phyloP scores from a whole-genome alignment of 345 rosid species.

The Citrus mangshanensis region DNA sequence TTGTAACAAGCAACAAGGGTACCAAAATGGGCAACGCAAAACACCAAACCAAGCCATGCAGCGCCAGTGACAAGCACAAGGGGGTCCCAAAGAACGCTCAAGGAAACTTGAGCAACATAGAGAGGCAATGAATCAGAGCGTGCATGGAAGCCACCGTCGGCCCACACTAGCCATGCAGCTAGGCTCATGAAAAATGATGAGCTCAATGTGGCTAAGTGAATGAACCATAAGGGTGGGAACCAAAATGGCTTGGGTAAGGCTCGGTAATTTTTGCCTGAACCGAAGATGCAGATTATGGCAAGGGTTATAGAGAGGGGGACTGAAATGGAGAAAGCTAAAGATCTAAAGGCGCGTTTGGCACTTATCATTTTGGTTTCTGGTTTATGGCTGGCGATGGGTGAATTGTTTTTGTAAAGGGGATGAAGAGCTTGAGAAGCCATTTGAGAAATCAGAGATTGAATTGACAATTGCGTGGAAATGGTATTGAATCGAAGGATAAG shows the following conservation, averaged over 20 bases:
- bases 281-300: constrained; percentile 24
- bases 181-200: constrained; percentile 35
- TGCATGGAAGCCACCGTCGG: constrained; percentile 19
- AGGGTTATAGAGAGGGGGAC: constrained; percentile 18
- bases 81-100: constrained; percentile 36
- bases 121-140: constrained; percentile 28
- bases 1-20: constrained; percentile 23
- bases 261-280: constrained; percentile 27
- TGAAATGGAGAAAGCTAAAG: constrained; percentile 13
- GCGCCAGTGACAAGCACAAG: constrained; percentile 34
- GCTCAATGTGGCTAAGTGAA: constrained; percentile 26
- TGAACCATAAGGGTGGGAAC: constrained; percentile 33
- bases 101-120: constrained; percentile 25
- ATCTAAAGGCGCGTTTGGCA: constrained; percentile 6
- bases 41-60: constrained; percentile 22
- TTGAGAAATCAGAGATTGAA: background rate
- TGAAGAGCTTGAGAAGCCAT: constrained; percentile 8
- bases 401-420: background rate
- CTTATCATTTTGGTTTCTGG: background rate
- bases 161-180: constrained; percentile 38
- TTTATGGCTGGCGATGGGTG: background rate
- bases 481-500: background rate
- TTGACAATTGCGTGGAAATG: background rate
- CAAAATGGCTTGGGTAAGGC: constrained; percentile 24
- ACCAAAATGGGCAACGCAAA: constrained; percentile 25